Conservation (phyloP, 2,329 filamentous ascomycete genomes). For the Sphaerulina populicola region DNA sequence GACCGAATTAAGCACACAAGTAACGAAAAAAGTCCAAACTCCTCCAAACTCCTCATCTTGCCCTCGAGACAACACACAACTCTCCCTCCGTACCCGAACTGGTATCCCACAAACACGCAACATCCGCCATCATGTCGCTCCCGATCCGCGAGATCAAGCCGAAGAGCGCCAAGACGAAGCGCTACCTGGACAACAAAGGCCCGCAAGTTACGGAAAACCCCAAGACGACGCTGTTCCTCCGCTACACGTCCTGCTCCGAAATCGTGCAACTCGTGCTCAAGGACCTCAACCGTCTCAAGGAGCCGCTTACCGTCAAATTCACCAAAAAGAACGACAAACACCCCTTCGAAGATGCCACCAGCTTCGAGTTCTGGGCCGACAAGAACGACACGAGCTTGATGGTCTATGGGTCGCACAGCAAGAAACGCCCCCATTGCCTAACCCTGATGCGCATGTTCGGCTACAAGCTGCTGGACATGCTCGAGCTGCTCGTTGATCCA, state of each 20-base stretch:
- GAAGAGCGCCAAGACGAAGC: slow-evolving; percentile 82
- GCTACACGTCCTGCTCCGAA: slow-evolving; percentile 76
- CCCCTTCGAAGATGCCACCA: slow-evolving; percentile 82
- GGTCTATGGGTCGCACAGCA: slow-evolving; percentile 74
- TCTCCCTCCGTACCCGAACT: background rate
- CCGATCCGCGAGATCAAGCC: slow-evolving; percentile 54
- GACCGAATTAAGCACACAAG: too few species aligned
- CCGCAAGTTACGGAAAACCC: slow-evolving; percentile 84
- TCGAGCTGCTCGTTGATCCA: slow-evolving; percentile 76
- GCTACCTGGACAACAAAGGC: slow-evolving; percentile 85
- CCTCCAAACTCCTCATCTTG: background rate
- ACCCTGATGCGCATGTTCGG: slow-evolving; percentile 76
- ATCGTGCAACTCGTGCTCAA: slow-evolving; percentile 73
- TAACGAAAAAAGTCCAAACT: too few species aligned
- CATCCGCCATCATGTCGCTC: slow-evolving; percentile 20
- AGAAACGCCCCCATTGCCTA: slow-evolving; percentile 90
- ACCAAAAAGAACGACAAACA: slow-evolving; percentile 94
- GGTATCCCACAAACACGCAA: background rate
- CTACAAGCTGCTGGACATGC: slow-evolving; percentile 86
- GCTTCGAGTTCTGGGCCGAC: slow-evolving; percentile 87
- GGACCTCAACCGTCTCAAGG: slow-evolving; percentile 76
- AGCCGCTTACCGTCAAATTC: slow-evolving; percentile 80
- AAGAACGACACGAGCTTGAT: slow-evolving; percentile 91
- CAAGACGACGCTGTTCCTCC: slow-evolving; percentile 81
- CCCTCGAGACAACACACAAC: background rate